These are phyloP conservation scores for Pezizomycotina sp. DNA, from an alignment of 2,329 filamentous ascomycete species.

Conservation along the genomic window DNA sequence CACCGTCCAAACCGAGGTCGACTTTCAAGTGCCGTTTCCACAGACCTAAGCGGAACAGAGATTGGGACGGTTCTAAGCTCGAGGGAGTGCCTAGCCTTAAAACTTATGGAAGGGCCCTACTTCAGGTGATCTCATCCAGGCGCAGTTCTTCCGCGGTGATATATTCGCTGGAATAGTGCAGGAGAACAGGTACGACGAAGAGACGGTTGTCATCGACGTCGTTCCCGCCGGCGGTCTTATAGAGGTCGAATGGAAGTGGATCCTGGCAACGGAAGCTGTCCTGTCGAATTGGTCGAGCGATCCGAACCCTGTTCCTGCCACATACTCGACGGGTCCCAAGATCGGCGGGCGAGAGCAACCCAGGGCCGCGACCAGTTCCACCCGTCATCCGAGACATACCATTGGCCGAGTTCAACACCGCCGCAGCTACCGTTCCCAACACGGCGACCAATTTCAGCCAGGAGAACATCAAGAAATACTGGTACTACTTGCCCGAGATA, in stretches of 20 bases:
- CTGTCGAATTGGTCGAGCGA: constrained; percentile 55
- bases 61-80: constrained; percentile 48
- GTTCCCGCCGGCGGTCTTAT: constrained; percentile 63
- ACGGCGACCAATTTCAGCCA: constrained; percentile 7
- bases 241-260: constrained; percentile 73
- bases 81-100: constrained; percentile 54
- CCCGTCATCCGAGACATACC: constrained; percentile 47
- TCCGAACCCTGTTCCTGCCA: constrained; percentile 46
- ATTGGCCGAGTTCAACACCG: constrained; percentile 41
- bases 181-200: constrained; percentile 63
- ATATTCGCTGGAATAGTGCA: constrained; percentile 82
- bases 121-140: constrained; percentile 63
- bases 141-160: constrained; percentile 67
- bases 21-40: constrained; percentile 90
- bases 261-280: constrained; percentile 53
- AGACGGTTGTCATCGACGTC: constrained; percentile 61
- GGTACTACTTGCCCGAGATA: constrained; percentile 70
- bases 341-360: constrained; percentile 49
- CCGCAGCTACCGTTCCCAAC: constrained; percentile 19
- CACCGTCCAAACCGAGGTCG: constrained; percentile 79
- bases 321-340: constrained; percentile 49
- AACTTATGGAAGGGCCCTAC: constrained; percentile 52
- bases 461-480: constrained; percentile 44
- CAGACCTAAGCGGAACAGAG: constrained; percentile 68
- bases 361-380: constrained; percentile 43